Conservation (phyloP, 2,329 filamentous ascomycete genomes). For the Arthrinium phaeospermum region DNA sequence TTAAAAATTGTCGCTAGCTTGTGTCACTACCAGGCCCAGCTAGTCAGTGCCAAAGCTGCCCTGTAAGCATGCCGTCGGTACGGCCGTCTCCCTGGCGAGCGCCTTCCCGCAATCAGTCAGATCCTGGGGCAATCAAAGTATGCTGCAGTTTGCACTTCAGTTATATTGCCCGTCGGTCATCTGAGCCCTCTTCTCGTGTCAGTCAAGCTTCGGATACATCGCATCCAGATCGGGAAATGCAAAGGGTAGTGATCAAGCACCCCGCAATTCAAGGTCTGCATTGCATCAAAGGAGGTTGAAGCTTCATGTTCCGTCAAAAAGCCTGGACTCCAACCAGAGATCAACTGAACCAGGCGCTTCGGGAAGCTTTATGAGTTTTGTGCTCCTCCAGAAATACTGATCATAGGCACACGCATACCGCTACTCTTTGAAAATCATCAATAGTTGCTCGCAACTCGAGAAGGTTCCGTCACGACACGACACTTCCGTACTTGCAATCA, state of each 20-base stretch:
- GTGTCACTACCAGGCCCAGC: not conserved
- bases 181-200: not conserved
- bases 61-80: not conserved
- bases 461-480: not conserved
- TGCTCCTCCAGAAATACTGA: not conserved
- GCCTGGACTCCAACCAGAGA: not conserved
- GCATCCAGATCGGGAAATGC: not conserved
- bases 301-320: slow-evolving; percentile 1
- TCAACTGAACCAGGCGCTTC: not conserved
- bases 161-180: not conserved
- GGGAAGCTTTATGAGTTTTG: not conserved
- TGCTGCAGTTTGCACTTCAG: not conserved
- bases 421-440: not conserved
- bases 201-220: not conserved
- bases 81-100: not conserved
- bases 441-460: not conserved
- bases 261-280: slow-evolving; percentile 7
- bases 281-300: not conserved
- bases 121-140: not conserved
- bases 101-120: not conserved
- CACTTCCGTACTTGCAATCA: not conserved
- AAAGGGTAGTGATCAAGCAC: slow-evolving; percentile 2
- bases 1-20: slow-evolving; percentile 8
- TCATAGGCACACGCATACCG: not conserved
- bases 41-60: not conserved